These are phyloP conservation scores for Cardamine resedifolia DNA, from an alignment of 345 rosid species.

Conservation along the genomic window DNA sequence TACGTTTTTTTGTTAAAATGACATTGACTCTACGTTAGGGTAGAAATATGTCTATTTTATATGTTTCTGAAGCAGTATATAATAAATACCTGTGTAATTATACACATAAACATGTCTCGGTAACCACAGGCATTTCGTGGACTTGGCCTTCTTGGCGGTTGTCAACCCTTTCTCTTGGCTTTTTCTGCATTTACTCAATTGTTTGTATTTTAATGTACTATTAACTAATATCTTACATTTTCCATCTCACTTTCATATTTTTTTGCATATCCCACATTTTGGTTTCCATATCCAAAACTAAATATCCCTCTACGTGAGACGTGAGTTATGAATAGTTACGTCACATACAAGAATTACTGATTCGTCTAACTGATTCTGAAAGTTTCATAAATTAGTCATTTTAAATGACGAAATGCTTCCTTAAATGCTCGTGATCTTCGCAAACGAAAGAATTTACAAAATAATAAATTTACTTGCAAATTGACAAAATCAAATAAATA, in stretches of 20 bases:
- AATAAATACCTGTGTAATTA: conserved; percentile 12
- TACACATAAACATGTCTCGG: conserved; percentile 18
- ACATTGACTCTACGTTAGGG: neutral
- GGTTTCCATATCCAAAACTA: conserved; percentile 25
- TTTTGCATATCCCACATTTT: conserved; percentile 25
- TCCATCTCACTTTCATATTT: conserved; percentile 29
- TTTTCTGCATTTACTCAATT: conserved; percentile 36
- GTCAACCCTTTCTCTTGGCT: conserved; percentile 48
- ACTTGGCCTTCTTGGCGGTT: conserved; percentile 69
- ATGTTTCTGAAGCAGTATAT: neutral
- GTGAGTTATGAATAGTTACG: conserved; percentile 22
- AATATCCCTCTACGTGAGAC: conserved; percentile 8
- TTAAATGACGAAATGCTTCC: conserved; percentile 22
- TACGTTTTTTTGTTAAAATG: neutral
- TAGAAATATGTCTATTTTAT: neutral
- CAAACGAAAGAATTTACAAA: neutral
- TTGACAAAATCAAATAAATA: neutral
- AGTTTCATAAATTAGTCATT: conserved; percentile 27
- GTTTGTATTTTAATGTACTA: conserved; percentile 34
- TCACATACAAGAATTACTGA: conserved; percentile 29
- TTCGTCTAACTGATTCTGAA: conserved; percentile 17
- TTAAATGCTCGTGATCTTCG: conserved; percentile 25
- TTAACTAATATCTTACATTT: conserved; percentile 15
- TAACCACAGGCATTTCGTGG: conserved; percentile 54
- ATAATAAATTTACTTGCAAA: conserved; percentile 12